phyloP scores from a whole-genome alignment of 2,329 filamentous ascomycete genomes.

The Lasiodiplodia sp. region DNA sequence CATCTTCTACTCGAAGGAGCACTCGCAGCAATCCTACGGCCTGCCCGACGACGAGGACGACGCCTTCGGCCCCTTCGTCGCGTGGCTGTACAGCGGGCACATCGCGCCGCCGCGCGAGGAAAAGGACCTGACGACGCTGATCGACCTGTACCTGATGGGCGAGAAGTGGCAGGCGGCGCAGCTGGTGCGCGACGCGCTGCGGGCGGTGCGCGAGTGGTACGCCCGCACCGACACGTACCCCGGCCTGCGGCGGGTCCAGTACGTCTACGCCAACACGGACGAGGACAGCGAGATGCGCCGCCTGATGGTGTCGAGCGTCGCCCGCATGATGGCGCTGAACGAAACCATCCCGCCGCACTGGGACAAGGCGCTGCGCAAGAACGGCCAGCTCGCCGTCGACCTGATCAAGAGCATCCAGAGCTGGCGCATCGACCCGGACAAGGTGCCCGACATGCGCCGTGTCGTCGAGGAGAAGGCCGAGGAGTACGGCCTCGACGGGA shows the following conservation, averaged over 20 bases:
- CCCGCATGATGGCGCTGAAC: constrained; percentile 58
- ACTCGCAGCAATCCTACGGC: constrained; percentile 46
- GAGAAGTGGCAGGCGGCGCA: constrained; percentile 60
- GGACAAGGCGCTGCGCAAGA: constrained; percentile 62
- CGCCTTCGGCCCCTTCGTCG: constrained; percentile 60
- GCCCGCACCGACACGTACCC: constrained; percentile 61
- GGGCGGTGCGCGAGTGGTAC: constrained; percentile 59
- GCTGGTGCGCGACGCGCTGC: constrained; percentile 58
- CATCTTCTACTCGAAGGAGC: constrained; percentile 55
- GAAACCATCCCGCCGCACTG: constrained; percentile 60
- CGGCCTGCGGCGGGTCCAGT: constrained; percentile 60
- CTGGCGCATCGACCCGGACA: constrained; percentile 58
- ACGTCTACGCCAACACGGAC: constrained; percentile 59
- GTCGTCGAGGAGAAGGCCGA: constrained; percentile 47
- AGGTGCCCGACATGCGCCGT: constrained; percentile 58
- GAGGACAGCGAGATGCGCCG: constrained; percentile 56
- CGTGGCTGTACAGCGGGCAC: constrained; percentile 60
- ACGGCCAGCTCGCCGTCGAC: constrained; percentile 63
- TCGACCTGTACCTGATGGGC: constrained; percentile 63
- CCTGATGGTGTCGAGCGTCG: constrained; percentile 58
- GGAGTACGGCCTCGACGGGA: constrained; percentile 42
- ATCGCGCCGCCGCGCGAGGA: constrained; percentile 58
- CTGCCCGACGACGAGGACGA: constrained; percentile 61
- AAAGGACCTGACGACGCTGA: constrained; percentile 57
- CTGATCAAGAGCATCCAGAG: constrained; percentile 62